Evolutionary conservation across 495 filamentous ascomycete genomes (phyloP).

Genomic region (Cercophora newfieldiana): DNA sequence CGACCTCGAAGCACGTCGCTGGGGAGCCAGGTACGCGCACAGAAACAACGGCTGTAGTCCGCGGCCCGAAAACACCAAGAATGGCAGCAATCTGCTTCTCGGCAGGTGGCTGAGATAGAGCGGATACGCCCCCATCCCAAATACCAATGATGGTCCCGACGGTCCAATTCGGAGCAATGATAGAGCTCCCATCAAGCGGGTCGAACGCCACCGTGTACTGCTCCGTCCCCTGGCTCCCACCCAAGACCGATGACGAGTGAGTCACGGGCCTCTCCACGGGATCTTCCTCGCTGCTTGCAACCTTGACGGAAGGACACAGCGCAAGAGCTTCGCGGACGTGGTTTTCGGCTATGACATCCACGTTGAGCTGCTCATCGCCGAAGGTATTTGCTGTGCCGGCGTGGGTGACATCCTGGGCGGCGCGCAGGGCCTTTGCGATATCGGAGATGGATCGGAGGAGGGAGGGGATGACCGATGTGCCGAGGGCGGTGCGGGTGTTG

Average conservation of each 20-base stretch:
- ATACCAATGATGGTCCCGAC: constrained; percentile 55
- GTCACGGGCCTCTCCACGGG: constrained; percentile 41
- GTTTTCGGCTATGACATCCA: constrained; percentile 52
- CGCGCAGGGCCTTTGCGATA: constrained; percentile 39
- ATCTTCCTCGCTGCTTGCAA: constrained; percentile 56
- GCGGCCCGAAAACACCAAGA: constrained; percentile 52
- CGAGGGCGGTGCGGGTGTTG: constrained; percentile 18
- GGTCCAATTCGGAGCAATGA: constrained; percentile 55
- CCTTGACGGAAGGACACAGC: constrained; percentile 41
- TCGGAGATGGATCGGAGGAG: constrained; percentile 39
- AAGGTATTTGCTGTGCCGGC: constrained; percentile 51
- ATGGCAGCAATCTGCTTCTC: constrained; percentile 46
- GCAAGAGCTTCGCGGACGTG: constrained; percentile 44
- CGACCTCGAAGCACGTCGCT: constrained; percentile 44
- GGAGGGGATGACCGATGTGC: constrained; percentile 40
- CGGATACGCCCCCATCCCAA: constrained; percentile 46
- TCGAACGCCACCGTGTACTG: constrained; percentile 58
- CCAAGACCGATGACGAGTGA: background rate
- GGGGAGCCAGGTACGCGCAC: constrained; percentile 41
- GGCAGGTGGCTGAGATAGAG: constrained; percentile 38
- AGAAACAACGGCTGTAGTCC: constrained; percentile 51
- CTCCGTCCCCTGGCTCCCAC: constrained; percentile 24
- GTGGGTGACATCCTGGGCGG: constrained; percentile 41
- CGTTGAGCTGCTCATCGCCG: constrained; percentile 57
- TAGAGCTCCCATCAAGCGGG: constrained; percentile 55